Evolutionary conservation across 257 asterid species (phyloP), one percentile per base, ranked within the genome.

Genomic region (Striga asiatica): DNA sequence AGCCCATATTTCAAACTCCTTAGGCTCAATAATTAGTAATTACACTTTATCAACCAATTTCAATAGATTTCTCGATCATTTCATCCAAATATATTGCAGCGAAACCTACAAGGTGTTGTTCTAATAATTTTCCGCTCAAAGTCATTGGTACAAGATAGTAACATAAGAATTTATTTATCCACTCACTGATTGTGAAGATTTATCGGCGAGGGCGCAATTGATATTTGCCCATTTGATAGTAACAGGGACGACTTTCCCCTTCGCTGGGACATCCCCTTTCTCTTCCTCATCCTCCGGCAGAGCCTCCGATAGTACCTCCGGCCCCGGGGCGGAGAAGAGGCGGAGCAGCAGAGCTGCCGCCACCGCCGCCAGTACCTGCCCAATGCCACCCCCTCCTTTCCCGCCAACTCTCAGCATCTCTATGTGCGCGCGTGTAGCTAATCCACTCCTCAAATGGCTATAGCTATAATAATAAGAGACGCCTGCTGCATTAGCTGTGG

Each of bases 331-430:
- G 24, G 94, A 76, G 73, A 89, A 68, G 31, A 86, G 62, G 54
- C 98, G 94, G 70, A 89, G 81, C 52, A 89, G 75, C 52, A 86
- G 70, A 14, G 93, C 88, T 48, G 91, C 98, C 71, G 91, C 93
- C 0, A 70, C 93, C 13, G 96, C 98, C 43, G 74, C 89, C 69
- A 89, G 73, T 19, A 89, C 66, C 74, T 86, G 93, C 54, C 91
- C 98, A 2, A 81, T 56, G 64, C 96, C 96, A 6, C 86, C 80
- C 14, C 80, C 82, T 42, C 71, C 78, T 72, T 80, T 80, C 66
- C 83, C 88, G 77, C 80, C 84, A 70, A 83, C 70, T 65, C 67
- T 75, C 61, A 66, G 74, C 94, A 83, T 67, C 60, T 50, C 66
- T 58, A 50, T 8, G 6, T 29, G 23, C 41, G 45, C 14, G 64